Evolutionary conservation across 2,329 filamentous ascomycete species (phyloP).

Genomic region (Colletotrichum noveboracense): DNA sequence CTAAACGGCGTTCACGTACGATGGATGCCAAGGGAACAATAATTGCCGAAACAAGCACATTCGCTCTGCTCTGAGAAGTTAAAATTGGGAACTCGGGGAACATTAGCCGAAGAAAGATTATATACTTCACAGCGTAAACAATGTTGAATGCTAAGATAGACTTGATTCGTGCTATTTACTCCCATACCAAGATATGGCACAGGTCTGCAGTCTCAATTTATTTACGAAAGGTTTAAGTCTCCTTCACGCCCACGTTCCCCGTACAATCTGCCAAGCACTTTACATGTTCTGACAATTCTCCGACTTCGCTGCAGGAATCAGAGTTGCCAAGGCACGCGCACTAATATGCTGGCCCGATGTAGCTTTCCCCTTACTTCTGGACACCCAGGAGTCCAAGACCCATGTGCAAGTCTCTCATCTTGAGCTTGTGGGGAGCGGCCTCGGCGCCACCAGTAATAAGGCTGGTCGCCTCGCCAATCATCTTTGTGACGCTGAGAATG

Average conservation of each 20-base stretch:
- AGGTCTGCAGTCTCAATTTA: neutral
- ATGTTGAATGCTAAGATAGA: neutral
- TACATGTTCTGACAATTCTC: neutral
- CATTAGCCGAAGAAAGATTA: neutral
- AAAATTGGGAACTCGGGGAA: neutral
- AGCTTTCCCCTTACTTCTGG: neutral
- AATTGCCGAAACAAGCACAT: neutral
- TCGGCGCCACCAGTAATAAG: neutral
- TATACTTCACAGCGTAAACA: neutral
- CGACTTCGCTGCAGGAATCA: neutral
- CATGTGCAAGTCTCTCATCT: neutral
- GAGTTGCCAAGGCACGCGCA: neutral
- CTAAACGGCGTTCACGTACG: neutral
- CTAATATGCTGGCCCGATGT: neutral
- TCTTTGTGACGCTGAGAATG: neutral
- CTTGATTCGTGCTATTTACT: neutral
- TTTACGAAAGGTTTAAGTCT: neutral
- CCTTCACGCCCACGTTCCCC: neutral
- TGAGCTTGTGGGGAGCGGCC: neutral
- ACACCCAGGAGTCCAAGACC: neutral
- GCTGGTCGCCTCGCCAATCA: neutral
- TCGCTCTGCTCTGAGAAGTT: neutral
- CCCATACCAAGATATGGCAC: neutral
- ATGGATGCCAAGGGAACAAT: neutral
- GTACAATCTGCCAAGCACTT: neutral